These are phyloP conservation scores for Rhizophagus clarus DNA, from an alignment of 192 early-diverging fungal species.

Conservation along the genomic window DNA sequence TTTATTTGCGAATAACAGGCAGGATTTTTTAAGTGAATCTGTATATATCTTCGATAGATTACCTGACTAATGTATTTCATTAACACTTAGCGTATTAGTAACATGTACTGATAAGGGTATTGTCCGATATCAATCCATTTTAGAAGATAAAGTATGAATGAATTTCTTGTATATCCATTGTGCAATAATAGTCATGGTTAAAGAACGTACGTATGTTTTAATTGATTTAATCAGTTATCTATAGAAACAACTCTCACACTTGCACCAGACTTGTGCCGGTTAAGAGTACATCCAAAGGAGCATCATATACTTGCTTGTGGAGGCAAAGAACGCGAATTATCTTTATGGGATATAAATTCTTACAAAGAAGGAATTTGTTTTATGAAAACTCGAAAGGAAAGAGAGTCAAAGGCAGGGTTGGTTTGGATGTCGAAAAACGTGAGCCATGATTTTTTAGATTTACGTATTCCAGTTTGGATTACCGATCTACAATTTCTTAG, in stretches of 20 bases:
- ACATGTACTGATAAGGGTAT: slow-evolving; percentile 20
- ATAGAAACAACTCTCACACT: slow-evolving; percentile 38
- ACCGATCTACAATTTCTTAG: slow-evolving; percentile 77
- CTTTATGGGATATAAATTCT: slow-evolving; percentile 68
- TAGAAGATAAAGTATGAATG: background rate
- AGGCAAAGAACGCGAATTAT: slow-evolving; percentile 85
- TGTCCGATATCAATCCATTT: slow-evolving; percentile 7
- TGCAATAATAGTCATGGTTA: background rate
- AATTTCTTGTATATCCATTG: background rate
- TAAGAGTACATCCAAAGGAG: slow-evolving; percentile 67
- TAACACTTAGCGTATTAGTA: slow-evolving; percentile 13
- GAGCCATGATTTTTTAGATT: slow-evolving; percentile 73
- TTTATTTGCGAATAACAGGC: slow-evolving; percentile 49
- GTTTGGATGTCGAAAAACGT: slow-evolving; percentile 88
- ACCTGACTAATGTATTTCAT: background rate
- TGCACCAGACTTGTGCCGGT: slow-evolving; percentile 59
- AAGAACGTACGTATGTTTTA: slow-evolving; percentile 34
- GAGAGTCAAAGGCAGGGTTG: slow-evolving; percentile 41
- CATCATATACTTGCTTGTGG: slow-evolving; percentile 77
- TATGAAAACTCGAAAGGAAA: slow-evolving; percentile 33
- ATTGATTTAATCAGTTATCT: slow-evolving; percentile 33
- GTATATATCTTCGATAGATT: background rate
- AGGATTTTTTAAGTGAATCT: background rate
- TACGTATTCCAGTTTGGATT: slow-evolving; percentile 88
- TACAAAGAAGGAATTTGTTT: slow-evolving; percentile 10